These are phyloP conservation scores for Cordyceps farinosa DNA, from an alignment of 2,329 filamentous ascomycete genomes.

Conservation along the genomic window DNA sequence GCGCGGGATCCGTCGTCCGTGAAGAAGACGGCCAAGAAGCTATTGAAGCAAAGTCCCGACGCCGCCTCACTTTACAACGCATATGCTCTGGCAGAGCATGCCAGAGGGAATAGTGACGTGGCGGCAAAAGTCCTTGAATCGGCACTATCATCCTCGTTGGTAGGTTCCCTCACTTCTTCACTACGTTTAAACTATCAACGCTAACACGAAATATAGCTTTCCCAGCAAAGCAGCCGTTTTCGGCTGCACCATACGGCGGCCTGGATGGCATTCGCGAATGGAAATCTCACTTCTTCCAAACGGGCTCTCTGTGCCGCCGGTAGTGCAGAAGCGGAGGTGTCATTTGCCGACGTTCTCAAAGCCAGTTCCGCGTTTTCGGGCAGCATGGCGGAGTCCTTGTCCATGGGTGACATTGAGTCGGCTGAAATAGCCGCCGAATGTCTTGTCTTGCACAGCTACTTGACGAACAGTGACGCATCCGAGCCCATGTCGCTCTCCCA, in stretches of 20 bases:
- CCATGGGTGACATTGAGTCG: constrained; percentile 42
- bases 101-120: constrained; percentile 52
- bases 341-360: constrained; percentile 8
- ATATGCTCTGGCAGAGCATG: constrained; percentile 70
- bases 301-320: constrained; percentile 32
- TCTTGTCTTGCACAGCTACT: constrained; percentile 63
- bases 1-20: constrained; percentile 50
- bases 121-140: constrained; percentile 64
- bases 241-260: constrained; percentile 47
- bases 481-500: constrained; percentile 47
- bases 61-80: constrained; percentile 71
- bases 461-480: constrained; percentile 42
- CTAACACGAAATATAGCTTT: background rate
- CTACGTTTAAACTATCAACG: too few relatives aligned
- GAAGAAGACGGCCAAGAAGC: constrained; percentile 70
- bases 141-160: constrained; percentile 46
- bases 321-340: constrained; percentile 19
- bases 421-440: constrained; percentile 59
- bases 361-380: constrained; percentile 47
- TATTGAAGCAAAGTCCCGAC: constrained; percentile 65
- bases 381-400: constrained; percentile 53
- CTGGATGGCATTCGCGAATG: constrained; percentile 58
- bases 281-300: constrained; percentile 20
- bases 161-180: constrained; percentile 22
- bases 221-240: background rate